Evolutionary conservation across 208 protist species (phyloP).

Genomic region (Blechomonas ayalai): DNA sequence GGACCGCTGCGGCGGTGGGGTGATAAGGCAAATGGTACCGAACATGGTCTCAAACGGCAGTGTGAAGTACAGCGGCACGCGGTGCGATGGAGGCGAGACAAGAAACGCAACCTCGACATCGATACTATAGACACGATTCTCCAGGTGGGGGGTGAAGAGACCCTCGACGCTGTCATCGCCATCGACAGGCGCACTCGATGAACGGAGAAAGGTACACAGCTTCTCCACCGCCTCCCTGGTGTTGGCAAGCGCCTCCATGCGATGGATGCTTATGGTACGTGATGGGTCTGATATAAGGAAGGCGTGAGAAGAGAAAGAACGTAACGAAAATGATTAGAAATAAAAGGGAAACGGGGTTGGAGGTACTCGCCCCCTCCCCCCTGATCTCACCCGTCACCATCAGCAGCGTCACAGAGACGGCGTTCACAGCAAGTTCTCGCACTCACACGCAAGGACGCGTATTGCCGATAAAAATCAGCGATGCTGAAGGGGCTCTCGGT

Average conservation of each 20-base stretch:
- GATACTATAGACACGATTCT: conserved; percentile 24
- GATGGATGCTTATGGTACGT: conserved; percentile 1
- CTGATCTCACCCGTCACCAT: too few relatives aligned
- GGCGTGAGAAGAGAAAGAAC: not conserved
- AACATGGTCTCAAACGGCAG: conserved; percentile 57
- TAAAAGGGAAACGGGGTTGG: conserved; percentile 11
- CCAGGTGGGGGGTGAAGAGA: conserved; percentile 30
- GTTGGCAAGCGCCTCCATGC: conserved; percentile 27
- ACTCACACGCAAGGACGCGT: too few relatives aligned
- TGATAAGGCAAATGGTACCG: conserved; percentile 80
- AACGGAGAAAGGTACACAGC: conserved; percentile 42
- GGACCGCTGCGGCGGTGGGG: conserved; percentile 56
- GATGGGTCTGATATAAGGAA: not conserved
- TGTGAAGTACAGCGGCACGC: conserved; percentile 75
- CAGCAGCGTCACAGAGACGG: too few relatives aligned
- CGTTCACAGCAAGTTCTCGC: too few relatives aligned
- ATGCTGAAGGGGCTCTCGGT: too few relatives aligned
- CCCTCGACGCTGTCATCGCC: conserved; percentile 14
- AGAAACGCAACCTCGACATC: conserved; percentile 78
- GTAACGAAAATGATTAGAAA: not conserved
- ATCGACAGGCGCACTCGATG: conserved; percentile 1
- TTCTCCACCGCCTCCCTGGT: conserved; percentile 53
- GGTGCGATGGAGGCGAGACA: conserved; percentile 52
- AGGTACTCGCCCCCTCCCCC: too few relatives aligned
- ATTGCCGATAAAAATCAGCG: too few relatives aligned